phyloP scores from a whole-genome alignment of 345 rosid species.

The Citrus hindsii region DNA sequence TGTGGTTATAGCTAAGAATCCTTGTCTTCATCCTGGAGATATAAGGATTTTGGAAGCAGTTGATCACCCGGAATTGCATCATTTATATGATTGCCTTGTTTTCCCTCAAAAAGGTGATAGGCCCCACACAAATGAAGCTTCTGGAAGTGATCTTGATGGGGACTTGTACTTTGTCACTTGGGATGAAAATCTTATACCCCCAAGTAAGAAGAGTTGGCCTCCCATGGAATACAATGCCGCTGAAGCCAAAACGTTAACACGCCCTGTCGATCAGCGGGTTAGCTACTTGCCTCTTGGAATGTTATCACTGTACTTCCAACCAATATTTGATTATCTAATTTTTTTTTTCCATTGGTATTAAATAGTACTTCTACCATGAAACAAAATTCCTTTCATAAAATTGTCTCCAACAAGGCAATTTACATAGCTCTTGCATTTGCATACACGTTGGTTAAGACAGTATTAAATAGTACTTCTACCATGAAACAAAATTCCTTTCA shows the following conservation, averaged over 20 bases:
- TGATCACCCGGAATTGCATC: constrained; percentile 64
- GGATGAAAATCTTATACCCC: constrained; percentile 88
- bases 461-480: neutral
- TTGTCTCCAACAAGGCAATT: neutral
- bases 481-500: neutral
- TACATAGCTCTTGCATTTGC: neutral
- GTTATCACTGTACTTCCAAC: neutral
- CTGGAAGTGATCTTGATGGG: constrained; percentile 98
- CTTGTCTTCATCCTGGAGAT: constrained; percentile 97
- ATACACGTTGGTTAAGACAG: neutral
- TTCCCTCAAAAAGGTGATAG: constrained; percentile 92
- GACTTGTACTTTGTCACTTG: constrained; percentile 89
- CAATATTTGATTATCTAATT: neutral
- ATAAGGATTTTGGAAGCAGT: constrained; percentile 87
- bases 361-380: neutral
- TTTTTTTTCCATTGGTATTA: neutral
- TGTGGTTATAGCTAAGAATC: constrained; percentile 80
- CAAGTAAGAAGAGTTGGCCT: constrained; percentile 57
- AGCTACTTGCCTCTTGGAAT: constrained; percentile 11
- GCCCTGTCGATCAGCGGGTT: constrained; percentile 62
- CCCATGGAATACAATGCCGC: constrained; percentile 70
- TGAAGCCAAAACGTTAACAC: constrained; percentile 27
- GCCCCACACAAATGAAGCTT: constrained; percentile 89
- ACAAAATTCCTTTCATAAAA: neutral
- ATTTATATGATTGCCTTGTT: constrained; percentile 80